phyloP scores from a whole-genome alignment of 306 rosid genomes.

The Abrus precatorius region DNA sequence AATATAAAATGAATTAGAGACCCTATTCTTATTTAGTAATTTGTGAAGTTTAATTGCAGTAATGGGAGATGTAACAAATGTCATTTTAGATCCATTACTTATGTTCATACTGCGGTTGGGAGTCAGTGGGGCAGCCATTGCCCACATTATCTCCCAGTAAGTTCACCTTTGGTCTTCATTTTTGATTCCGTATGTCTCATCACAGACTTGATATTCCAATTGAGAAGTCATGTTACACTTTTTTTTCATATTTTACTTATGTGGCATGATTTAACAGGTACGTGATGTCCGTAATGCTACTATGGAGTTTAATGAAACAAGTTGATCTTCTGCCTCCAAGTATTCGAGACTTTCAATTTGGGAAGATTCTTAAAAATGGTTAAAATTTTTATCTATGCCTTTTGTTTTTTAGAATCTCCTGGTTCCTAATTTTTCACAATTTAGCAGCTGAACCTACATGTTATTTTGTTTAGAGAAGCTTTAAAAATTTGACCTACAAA shows the following conservation, averaged over 20 bases:
- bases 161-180: conserved; percentile 42
- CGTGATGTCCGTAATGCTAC: conserved; percentile 65
- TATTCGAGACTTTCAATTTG: conserved; percentile 65
- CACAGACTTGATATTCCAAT: conserved; percentile 11
- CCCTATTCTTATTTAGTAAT: conserved; percentile 16
- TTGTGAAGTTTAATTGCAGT: conserved; percentile 46
- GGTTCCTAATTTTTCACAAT: conserved; percentile 8
- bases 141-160: conserved; percentile 89
- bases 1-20: background rate
- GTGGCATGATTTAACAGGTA: conserved; percentile 58
- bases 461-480: background rate
- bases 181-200: conserved; percentile 9
- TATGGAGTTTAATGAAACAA: conserved; percentile 76
- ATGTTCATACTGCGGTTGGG: conserved; percentile 71
- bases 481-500: background rate
- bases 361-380: conserved; percentile 79
- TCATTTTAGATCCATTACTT: conserved; percentile 72
- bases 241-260: conserved; percentile 31
- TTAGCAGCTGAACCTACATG: conserved; percentile 14
- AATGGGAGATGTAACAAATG: conserved; percentile 74
- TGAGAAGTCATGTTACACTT: conserved; percentile 1
- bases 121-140: conserved; percentile 86
- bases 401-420: conserved; percentile 8
- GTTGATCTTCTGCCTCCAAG: conserved; percentile 76
- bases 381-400: conserved; percentile 27